phyloP scores from a whole-genome alignment of 2,329 filamentous ascomycete species.

The Pseudocercospora macadamiae region DNA sequence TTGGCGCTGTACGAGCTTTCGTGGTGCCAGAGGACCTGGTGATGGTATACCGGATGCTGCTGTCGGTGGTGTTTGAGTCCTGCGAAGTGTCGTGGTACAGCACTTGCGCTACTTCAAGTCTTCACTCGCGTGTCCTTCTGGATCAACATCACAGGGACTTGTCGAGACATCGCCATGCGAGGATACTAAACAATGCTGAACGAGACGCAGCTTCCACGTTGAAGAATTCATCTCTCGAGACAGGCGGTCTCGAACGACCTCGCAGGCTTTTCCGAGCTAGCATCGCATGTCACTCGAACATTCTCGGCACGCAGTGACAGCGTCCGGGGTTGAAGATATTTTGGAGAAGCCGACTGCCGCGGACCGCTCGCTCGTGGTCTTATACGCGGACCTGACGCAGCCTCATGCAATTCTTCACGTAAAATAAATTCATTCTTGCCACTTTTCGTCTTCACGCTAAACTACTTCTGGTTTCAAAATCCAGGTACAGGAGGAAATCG shows the following conservation, averaged over 20 bases:
- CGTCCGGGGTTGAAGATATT: not conserved
- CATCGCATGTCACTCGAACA: not conserved
- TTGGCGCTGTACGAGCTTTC: constrained; percentile 15
- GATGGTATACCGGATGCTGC: constrained; percentile 8
- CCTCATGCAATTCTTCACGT: constrained; percentile 3
- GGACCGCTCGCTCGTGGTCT: not conserved
- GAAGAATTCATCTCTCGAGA: not conserved
- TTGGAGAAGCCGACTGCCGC: constrained; percentile 4
- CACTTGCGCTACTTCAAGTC: not conserved
- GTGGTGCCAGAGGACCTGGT: constrained; percentile 4
- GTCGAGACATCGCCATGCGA: no score
- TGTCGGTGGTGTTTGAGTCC: not conserved
- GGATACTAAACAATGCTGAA: no score
- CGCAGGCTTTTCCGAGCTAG: not conserved
- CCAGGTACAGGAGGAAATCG: not conserved
- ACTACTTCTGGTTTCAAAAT: not conserved
- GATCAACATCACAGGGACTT: not conserved
- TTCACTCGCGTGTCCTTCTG: not conserved
- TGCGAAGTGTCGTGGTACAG: not conserved
- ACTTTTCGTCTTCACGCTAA: not conserved
- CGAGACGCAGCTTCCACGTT: no score
- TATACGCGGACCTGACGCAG: constrained; percentile 1
- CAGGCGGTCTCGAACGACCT: not conserved
- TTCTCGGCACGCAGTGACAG: not conserved
- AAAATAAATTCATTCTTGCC: constrained; percentile 3